A percentile compares a stretch with the other conserved stretches of the same genome.
Evolutionary conservation across 805 yeast genomes (phyloP).

Genomic region (Saturnispora quitensis): DNA sequence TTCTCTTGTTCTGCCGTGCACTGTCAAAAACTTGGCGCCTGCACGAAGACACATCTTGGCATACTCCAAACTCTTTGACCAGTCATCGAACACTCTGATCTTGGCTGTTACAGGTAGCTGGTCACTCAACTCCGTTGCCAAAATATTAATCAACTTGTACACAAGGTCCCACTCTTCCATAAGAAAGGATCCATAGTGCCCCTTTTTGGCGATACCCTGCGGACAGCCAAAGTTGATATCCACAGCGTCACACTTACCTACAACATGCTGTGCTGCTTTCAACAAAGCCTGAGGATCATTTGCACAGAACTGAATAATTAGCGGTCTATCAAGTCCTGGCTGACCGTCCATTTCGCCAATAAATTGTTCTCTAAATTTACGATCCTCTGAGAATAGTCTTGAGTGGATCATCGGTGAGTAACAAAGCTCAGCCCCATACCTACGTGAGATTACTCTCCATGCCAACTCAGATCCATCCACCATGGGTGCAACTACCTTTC

Average conservation of each 20-base stretch:
- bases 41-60: conserved; percentile 85
- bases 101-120: conserved; percentile 87
- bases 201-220: conserved; percentile 92
- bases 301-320: conserved; percentile 93
- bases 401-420: conserved; percentile 98
- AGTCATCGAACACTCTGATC: conserved; percentile 79
- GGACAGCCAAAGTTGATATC: conserved; percentile 97
- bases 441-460: conserved; percentile 82
- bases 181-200: conserved; percentile 88
- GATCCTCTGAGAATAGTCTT: conserved; percentile 73
- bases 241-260: conserved; percentile 86
- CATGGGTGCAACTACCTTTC: conserved; percentile 93
- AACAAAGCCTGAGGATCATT: conserved; percentile 83
- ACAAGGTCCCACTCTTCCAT: conserved; percentile 97
- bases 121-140: conserved; percentile 59
- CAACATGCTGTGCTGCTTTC: conserved; percentile 72
- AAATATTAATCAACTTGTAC: conserved; percentile 54
- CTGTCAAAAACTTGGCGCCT: conserved; percentile 92
- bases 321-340: conserved; percentile 60
- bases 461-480: conserved; percentile 96
- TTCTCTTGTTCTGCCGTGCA: conserved; percentile 93
- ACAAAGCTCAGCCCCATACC: conserved; percentile 87
- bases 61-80: conserved; percentile 73
- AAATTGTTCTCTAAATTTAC: conserved; percentile 70
- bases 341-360: conserved; percentile 71